Evolutionary conservation across 805 yeast genomes (phyloP).

Genomic region (Saccharomyces mikatae): DNA sequence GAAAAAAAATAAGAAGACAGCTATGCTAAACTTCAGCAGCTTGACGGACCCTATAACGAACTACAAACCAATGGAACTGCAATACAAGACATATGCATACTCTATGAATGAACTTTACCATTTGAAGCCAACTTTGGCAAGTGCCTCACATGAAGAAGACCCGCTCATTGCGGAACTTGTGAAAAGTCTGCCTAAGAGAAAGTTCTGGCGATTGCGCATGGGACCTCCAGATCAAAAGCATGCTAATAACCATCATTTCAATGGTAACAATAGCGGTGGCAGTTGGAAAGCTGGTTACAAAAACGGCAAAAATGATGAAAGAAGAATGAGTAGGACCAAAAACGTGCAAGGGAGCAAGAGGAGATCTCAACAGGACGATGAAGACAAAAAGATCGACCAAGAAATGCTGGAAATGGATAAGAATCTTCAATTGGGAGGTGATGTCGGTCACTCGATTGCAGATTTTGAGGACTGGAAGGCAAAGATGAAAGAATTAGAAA

Average conservation of each 20-base stretch:
- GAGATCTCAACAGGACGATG: slow-evolving; percentile 15
- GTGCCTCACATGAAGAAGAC: neutral
- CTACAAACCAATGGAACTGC: slow-evolving; percentile 13
- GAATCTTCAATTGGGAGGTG: slow-evolving; percentile 16
- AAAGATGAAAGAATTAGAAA: slow-evolving; percentile 32
- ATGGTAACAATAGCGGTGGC: slow-evolving; percentile 4
- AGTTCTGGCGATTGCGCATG: slow-evolving; percentile 42
- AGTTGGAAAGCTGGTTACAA: slow-evolving; percentile 11
- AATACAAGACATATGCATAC: slow-evolving; percentile 16
- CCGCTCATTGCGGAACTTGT: slow-evolving; percentile 27
- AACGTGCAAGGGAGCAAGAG: slow-evolving; percentile 7
- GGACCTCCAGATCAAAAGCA: slow-evolving; percentile 13
- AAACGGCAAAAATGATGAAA: slow-evolving; percentile 9
- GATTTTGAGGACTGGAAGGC: slow-evolving; percentile 38
- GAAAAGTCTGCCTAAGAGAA: slow-evolving; percentile 37
- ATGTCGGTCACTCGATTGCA: slow-evolving; percentile 31
- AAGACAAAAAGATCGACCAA: slow-evolving; percentile 27
- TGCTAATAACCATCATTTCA: slow-evolving; percentile 5
- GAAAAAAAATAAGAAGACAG: neutral
- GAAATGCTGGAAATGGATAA: slow-evolving; percentile 30
- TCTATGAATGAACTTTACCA: slow-evolving; percentile 23
- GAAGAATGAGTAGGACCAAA: slow-evolving; percentile 17
- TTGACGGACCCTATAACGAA: slow-evolving; percentile 4
- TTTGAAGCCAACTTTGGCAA: neutral
- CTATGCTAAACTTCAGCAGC: neutral